These are phyloP conservation scores for Cercophora newfieldiana DNA, from an alignment of 495 filamentous ascomycete genomes.

Conservation along the genomic window DNA sequence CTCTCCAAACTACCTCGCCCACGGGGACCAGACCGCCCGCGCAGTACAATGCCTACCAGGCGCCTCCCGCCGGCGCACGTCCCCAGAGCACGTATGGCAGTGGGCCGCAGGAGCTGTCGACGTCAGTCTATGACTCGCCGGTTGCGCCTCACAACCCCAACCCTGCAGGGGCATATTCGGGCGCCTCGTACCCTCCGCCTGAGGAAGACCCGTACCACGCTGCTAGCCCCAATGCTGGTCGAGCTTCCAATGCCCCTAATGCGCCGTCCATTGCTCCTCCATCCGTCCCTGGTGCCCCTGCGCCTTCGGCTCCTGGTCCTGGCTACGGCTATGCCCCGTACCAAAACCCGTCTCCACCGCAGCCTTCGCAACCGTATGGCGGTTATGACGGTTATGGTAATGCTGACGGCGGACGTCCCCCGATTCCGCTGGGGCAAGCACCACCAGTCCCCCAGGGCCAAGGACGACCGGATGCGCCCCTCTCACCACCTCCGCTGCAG, in stretches of 20 bases:
- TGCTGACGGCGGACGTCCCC: conserved; percentile 35
- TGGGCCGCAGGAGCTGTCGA: conserved; percentile 80
- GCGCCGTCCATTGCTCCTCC: conserved; percentile 27
- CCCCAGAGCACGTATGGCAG: conserved; percentile 71
- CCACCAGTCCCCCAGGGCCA: conserved; percentile 45
- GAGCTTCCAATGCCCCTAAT: conserved; percentile 26
- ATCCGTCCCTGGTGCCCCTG: conserved; percentile 30
- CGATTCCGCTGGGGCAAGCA: conserved; percentile 37
- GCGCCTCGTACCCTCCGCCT: conserved; percentile 55
- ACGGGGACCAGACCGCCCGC: conserved; percentile 36
- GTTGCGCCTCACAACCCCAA: conserved; percentile 57
- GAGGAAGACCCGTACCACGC: conserved; percentile 53
- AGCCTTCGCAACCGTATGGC: conserved; percentile 28
- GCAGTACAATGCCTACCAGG: conserved; percentile 45
- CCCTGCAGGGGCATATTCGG: conserved; percentile 53
- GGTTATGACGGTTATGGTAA: conserved; percentile 13
- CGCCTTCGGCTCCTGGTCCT: conserved; percentile 22
- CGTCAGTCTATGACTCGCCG: conserved; percentile 81
- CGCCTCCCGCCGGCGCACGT: conserved; percentile 45
- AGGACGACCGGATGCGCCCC: conserved; percentile 40
- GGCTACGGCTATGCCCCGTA: conserved; percentile 5
- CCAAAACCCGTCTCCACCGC: conserved; percentile 13
- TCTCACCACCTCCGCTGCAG: conserved; percentile 44
- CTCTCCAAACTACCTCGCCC: conserved; percentile 47
- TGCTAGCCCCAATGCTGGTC: conserved; percentile 32